Percentiles rank a stretch among this genome's conserved stretches.
These are phyloP conservation scores for Neonectria coccinea DNA, from an alignment of 2,329 filamentous ascomycete genomes.

Conservation along the genomic window DNA sequence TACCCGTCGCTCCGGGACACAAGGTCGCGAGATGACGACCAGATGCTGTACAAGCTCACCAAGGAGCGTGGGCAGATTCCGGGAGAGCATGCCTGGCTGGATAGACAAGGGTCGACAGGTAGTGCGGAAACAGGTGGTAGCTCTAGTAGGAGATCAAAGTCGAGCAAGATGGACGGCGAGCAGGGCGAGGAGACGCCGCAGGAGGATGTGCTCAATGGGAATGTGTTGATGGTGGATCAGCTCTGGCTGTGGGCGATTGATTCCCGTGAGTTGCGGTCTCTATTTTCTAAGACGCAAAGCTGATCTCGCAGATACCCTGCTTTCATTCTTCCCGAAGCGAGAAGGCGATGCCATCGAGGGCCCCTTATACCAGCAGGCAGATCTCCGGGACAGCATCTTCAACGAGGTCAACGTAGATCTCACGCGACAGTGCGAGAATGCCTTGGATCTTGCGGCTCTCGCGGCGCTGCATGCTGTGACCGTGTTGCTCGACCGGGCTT, in stretches of 20 bases:
- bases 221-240: conserved; percentile 75
- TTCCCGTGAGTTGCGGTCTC: conserved; percentile 54
- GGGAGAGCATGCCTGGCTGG: conserved; percentile 41
- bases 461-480: conserved; percentile 71
- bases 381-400: conserved; percentile 72
- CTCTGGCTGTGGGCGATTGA: conserved; percentile 72
- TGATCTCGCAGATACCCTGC: conserved; percentile 57
- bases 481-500: conserved; percentile 69
- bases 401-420: conserved; percentile 75
- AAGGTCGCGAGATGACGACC: conserved; percentile 70
- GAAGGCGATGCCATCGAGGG: conserved; percentile 67
- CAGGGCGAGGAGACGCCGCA: conserved; percentile 49
- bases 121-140: conserved; percentile 43
- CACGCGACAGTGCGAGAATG: conserved; percentile 71
- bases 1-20: conserved; percentile 73
- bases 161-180: conserved; percentile 44
- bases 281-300: accelerated
- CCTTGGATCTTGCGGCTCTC: conserved; percentile 71
- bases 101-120: conserved; percentile 48
- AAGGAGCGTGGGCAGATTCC: conserved; percentile 55
- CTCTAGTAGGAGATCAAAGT: conserved; percentile 43
- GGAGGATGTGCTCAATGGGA: conserved; percentile 62
- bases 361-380: conserved; percentile 68
- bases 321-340: conserved; percentile 67
- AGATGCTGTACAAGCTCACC: conserved; percentile 75